These are phyloP conservation scores for Colletotrichum sp. DNA, from an alignment of 2,329 filamentous ascomycete species.

Conservation along the genomic window DNA sequence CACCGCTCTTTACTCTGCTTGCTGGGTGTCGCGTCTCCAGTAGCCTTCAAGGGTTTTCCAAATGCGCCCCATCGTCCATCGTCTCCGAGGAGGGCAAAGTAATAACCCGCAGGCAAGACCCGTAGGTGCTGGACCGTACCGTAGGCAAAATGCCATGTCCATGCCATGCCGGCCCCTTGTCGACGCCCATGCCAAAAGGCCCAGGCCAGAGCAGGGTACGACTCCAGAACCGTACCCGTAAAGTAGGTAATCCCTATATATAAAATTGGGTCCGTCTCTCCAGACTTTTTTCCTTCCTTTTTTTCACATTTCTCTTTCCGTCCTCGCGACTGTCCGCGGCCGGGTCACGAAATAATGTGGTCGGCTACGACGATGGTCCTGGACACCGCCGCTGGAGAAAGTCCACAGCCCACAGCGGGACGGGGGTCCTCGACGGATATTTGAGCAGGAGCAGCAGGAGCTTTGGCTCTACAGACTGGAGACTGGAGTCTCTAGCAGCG, in stretches of 20 bases:
- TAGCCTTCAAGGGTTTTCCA: not conserved
- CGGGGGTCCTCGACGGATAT: conserved; percentile 10
- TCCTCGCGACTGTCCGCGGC: not conserved
- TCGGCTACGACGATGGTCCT: not conserved
- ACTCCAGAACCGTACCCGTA: not conserved
- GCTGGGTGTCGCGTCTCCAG: not conserved
- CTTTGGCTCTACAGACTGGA: not conserved
- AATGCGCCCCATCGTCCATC: not conserved
- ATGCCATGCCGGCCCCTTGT: conserved; percentile 6
- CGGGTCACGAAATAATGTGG: not conserved
- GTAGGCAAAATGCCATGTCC: not conserved
- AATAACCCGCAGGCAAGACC: not conserved
- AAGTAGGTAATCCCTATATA: not conserved
- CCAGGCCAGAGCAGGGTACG: not conserved
- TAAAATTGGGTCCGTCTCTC: conserved; percentile 10
- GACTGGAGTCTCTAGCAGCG: not conserved
- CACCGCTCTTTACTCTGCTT: not conserved
- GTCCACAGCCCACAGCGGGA: not conserved
- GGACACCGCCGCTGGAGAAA: not conserved
- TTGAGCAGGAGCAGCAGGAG: not conserved
- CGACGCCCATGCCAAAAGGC: not conserved
- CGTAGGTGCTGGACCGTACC: not conserved
- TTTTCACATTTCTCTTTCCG: not conserved
- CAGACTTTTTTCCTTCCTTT: conserved; percentile 1
- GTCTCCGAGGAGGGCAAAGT: not conserved